Base-by-base conservation (phyloP, 2,329 filamentous ascomycete genomes). In the Penicillium nordicum region DNA sequence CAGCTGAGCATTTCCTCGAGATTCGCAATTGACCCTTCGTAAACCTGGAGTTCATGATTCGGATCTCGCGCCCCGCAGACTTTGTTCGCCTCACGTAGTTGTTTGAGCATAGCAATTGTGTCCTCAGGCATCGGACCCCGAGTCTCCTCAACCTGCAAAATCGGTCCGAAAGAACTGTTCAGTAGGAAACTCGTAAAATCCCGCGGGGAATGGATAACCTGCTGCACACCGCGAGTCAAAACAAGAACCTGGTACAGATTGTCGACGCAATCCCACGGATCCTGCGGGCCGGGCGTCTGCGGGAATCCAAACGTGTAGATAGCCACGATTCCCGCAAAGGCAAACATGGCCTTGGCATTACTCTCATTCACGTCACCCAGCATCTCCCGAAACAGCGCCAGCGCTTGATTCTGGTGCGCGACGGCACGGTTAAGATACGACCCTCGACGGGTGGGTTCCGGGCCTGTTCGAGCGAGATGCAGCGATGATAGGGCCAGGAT, bases 331-430 rank as follows among this genome's bases (percentile, higher is more conserved):
- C 68, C 61, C 0, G 73, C 68, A 44, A 76, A 74, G 1, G 72
- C 67, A 50, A 77, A 76, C 59, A 77, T 69, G 1, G 74, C 73
- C 53, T 75, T 73, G n/a, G 70, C 69, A 57, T 76, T 77, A 3
- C 61, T 58, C 29, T 66, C 60, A 18, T 67, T 71, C 25, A 76
- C 69, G 27, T 71, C 65, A 12, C 63, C 60, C 3, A 75, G 59
- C 1, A 62, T 47, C n/a, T 67, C 64, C 23, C 71, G 68, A 42
- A 76, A 80, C 2, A 69, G 56, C 6, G 69, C 64, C 48, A 74
- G 56, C 11, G 68, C 69, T 43, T 69, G 67, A 21, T 72, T 69
- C 50, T 76, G 72, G 38, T 73, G 70, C 2, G 66, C 64, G 8
- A 75, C 67, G 1, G 74, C 74, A 7, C 69, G 66, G 41, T 70